A percentile compares a stretch with the other conserved stretches of the same genome.
Evolutionary conservation across 2,329 filamentous ascomycete genomes (phyloP).

Genomic region (Rhynchosporium secalis): DNA sequence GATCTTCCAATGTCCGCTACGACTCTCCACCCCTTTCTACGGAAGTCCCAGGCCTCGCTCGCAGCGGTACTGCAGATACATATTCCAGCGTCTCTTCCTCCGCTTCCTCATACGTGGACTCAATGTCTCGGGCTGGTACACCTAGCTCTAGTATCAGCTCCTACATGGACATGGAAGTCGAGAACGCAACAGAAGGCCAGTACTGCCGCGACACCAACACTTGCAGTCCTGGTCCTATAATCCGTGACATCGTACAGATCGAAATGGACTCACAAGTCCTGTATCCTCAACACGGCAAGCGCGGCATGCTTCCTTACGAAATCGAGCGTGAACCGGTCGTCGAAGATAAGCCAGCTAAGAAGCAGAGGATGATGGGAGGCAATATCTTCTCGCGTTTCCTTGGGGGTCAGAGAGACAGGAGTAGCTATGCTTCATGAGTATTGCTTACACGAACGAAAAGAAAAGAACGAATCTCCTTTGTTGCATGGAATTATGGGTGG

Average conservation of each 20-base stretch:
- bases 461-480: background rate
- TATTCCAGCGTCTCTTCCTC: slow-evolving; percentile 38
- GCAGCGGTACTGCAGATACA: slow-evolving; percentile 38
- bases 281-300: slow-evolving; percentile 27
- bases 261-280: slow-evolving; percentile 23
- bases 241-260: slow-evolving; percentile 35
- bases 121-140: slow-evolving; percentile 37
- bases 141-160: slow-evolving; percentile 40
- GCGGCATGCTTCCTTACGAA: slow-evolving; percentile 37
- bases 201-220: slow-evolving; percentile 20
- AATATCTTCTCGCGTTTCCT: slow-evolving; percentile 16
- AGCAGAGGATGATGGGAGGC: slow-evolving; percentile 32
- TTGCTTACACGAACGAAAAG: background rate
- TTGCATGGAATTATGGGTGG: background rate
- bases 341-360: slow-evolving; percentile 33
- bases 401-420: background rate
- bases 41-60: slow-evolving; percentile 41
- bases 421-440: slow-evolving; percentile 2
- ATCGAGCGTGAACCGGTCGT: slow-evolving; percentile 34
- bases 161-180: slow-evolving; percentile 32
- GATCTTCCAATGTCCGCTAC: slow-evolving; percentile 20
- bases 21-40: slow-evolving; percentile 41
- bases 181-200: slow-evolving; percentile 4
- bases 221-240: slow-evolving; percentile 13
- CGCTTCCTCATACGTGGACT: slow-evolving; percentile 38